Evolutionary conservation across 306 rosid species (phyloP), one percentile per base, ranked within the genome.

Genomic region (Crotalaria pallida): DNA sequence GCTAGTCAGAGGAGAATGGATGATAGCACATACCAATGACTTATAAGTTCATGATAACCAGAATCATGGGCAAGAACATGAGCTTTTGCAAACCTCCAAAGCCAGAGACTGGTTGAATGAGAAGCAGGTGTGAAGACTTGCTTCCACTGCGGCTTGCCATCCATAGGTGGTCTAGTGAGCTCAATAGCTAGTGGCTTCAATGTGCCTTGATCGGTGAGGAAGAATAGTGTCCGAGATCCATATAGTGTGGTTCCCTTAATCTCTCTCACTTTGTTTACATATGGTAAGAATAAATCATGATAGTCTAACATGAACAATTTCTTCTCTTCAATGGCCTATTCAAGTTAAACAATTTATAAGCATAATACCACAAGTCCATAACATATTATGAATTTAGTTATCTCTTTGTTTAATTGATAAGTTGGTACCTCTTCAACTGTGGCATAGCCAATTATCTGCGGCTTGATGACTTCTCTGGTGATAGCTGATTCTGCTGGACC

Each of bases 401-500:
- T 36, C 10, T 68, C 17, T 10, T 10, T 38, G 10, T 9, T 41
- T 41, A 12, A 31, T 22, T 17, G 43, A 52, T 51, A 36, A 1
- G 59, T 31, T 10, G 15, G 18, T 71, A 84, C 88, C 83, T 78
- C 65, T 72, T 78, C 83, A 58, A 84, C 40, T 41, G 85, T 74
- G 53, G 24, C 19, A 60, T 72, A 60, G 66, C 79, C 81, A 16
- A 33, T 38, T 63, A 81, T 81, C 10, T 84, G 81, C 17, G 58
- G 58, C 58, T 81, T 80, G 4, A 86, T 40, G 27, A 79, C 58
- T 67, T 84, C 82, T 29, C 43, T 71, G 0, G 89, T 84, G 52
- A 87, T 75, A 43, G 85, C 85, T 62, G 92, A 87, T 60, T 82
- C 79, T 64, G 71, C 71, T 7, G 85, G 33, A 43, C 92, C 89